Conservation (phyloP, 352 stramenopile genomes). For the Phytophthora multivora region DNA sequence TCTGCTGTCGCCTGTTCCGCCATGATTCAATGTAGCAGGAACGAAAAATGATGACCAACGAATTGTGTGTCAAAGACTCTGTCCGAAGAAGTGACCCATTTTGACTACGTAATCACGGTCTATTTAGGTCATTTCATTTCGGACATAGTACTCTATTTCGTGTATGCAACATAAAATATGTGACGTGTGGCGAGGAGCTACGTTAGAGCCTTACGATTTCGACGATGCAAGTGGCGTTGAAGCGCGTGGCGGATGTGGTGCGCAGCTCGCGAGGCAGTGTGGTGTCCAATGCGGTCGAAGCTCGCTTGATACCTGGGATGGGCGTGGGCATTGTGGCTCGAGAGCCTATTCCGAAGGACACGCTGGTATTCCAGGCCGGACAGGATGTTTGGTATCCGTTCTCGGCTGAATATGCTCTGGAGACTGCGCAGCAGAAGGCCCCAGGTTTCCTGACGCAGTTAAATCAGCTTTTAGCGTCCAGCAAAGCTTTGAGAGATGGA, state of each 20-base stretch:
- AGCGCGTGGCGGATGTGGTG: slow-evolving; percentile 57
- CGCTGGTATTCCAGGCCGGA: slow-evolving; percentile 66
- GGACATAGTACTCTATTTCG: slow-evolving; percentile 3
- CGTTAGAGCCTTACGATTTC: slow-evolving; percentile 1
- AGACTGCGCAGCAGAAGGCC: slow-evolving; percentile 63
- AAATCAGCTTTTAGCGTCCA: slow-evolving; percentile 49
- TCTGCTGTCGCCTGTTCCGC: slow-evolving; percentile 47
- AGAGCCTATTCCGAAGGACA: slow-evolving; percentile 57
- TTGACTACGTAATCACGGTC: neutral
- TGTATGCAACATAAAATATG: slow-evolving; percentile 16
- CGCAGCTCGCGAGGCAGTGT: slow-evolving; percentile 55
- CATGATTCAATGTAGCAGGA: slow-evolving; percentile 31
- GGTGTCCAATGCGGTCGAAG: slow-evolving; percentile 61
- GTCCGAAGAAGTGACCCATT: slow-evolving; percentile 19
- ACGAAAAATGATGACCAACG: slow-evolving; percentile 35
- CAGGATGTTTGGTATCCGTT: slow-evolving; percentile 71
- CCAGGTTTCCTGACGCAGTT: slow-evolving; percentile 68
- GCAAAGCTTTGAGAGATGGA: slow-evolving; percentile 23
- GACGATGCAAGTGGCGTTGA: slow-evolving; percentile 45
- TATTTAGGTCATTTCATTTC: slow-evolving; percentile 1
- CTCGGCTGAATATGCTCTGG: slow-evolving; percentile 70
- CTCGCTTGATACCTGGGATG: slow-evolving; percentile 53
- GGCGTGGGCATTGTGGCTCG: slow-evolving; percentile 66
- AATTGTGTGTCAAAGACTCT: slow-evolving; percentile 29
- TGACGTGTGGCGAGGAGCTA: slow-evolving; percentile 13